phyloP scores from a whole-genome alignment of 2,329 filamentous ascomycete genomes.

The Zymoseptoria tritici region DNA sequence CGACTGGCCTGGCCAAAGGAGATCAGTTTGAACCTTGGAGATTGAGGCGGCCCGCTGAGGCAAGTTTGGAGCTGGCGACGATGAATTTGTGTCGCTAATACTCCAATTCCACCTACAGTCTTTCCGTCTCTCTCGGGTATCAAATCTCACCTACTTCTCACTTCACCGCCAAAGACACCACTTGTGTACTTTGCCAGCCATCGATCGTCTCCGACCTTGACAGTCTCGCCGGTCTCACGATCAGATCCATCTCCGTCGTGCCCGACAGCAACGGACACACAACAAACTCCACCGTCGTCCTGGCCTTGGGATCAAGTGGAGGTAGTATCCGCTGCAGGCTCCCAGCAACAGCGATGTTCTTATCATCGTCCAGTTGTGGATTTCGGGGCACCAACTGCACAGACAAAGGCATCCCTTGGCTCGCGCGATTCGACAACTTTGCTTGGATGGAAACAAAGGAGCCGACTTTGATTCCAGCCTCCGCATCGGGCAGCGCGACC shows the following conservation, averaged over 20 bases:
- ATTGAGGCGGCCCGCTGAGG: background rate
- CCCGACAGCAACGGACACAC: constrained; percentile 19
- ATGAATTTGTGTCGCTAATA: background rate
- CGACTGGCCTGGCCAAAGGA: background rate
- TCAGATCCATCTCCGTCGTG: constrained; percentile 11
- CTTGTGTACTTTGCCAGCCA: constrained; percentile 2
- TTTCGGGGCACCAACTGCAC: constrained; percentile 6
- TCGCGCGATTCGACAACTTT: constrained; percentile 7
- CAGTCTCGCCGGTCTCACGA: constrained; percentile 12
- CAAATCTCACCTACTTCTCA: background rate
- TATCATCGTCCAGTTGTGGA: constrained; percentile 7
- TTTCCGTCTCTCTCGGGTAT: background rate
- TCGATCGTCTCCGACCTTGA: background rate
- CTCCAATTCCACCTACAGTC: background rate
- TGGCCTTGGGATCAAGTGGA: constrained; percentile 7
- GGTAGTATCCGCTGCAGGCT: constrained; percentile 14
- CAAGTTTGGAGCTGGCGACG: background rate
- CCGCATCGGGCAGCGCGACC: background rate
- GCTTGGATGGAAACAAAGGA: constrained; percentile 11
- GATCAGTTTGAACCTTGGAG: background rate
- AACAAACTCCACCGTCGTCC: constrained; percentile 15
- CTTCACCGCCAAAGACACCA: background rate
- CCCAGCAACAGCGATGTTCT: constrained; percentile 14
- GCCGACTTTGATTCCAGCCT: constrained; percentile 1
- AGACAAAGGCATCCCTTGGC: constrained; percentile 8